Evolutionary conservation across 495 filamentous ascomycete genomes (phyloP).

Genomic region (Lasiosphaeria miniovina): DNA sequence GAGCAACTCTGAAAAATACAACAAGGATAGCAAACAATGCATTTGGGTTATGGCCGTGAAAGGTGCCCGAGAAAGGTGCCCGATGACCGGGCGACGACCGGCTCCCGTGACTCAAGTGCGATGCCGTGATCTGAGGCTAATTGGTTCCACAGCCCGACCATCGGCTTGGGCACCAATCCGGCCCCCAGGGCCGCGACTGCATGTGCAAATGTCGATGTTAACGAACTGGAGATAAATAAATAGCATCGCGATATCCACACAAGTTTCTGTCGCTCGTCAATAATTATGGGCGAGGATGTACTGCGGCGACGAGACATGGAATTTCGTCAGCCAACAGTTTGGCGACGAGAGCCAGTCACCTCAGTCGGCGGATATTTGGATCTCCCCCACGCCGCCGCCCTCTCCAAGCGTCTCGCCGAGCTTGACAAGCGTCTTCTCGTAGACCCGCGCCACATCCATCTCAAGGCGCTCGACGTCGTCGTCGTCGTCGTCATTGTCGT

Average conservation of each 20-base stretch:
- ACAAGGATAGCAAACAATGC: not conserved
- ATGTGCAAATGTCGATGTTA: not conserved
- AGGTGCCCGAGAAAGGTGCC: not conserved
- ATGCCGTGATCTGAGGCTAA: conserved; percentile 4
- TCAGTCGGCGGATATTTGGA: conserved; percentile 16
- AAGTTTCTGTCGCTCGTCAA: too few relatives aligned
- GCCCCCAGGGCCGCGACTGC: not conserved
- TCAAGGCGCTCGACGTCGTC: conserved; percentile 36
- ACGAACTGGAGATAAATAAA: not conserved
- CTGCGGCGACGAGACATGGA: too few relatives aligned
- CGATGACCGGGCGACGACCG: not conserved
- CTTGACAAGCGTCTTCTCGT: conserved; percentile 72
- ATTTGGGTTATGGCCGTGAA: not conserved
- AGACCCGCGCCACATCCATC: conserved; percentile 72
- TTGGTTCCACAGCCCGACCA: conserved; percentile 5
- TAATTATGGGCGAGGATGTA: too few relatives aligned
- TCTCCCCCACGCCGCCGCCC: conserved; percentile 6
- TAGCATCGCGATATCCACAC: too few relatives aligned
- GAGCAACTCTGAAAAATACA: not conserved
- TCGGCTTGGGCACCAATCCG: conserved; percentile 6
- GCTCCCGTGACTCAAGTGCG: conserved; percentile 3
- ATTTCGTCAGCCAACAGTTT: not conserved
- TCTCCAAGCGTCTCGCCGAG: conserved; percentile 59
- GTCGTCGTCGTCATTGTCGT: conserved; percentile 27
- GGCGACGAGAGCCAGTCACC: not conserved